Base-by-base conservation (phyloP, 2,329 filamentous ascomycete species). In the Diaporthe citriasiana region DNA sequence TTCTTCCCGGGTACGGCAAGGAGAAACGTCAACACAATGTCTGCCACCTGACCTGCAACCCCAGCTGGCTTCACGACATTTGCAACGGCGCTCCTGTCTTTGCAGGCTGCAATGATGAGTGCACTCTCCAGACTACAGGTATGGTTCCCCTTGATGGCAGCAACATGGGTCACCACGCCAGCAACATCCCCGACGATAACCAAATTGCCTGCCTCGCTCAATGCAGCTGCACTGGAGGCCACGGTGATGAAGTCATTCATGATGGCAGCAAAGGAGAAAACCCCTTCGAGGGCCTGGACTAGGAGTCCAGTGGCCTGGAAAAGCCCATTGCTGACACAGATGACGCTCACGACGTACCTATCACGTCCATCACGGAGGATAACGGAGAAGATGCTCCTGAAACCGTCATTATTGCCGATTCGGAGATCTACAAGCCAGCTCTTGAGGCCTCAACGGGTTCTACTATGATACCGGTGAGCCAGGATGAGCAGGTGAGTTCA, bases 381-480 rank as follows among this genome's bases (percentile, higher is more conserved):
- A 19, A 51, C 15, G 55, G 56, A 55, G 33, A 63, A 10, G 5
- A n/a, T 13, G 17, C 25, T 25, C 70, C 56, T 19, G 70, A 71
- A 4, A 71, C 56, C 19, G 22, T 53, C 25, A 45, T 60, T 10
- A 35, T 17, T 30, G 56, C 50, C 56, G 19, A 35, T 13, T 25
- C 47, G 57, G 70, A 71, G 45, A 55, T 71, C 17, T 27, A 71
- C 25, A 63, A 45, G 47, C 70, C 70, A 63, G 35, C 55, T 51
- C 70, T 71, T 40, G 56, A 71, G 70, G 56, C 70, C 35, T 71
- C 56, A 51, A 59, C 59, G 70, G 70, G 70, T 71, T 71, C 53
- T 71, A 71, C 70, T 50, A 38, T 63, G 53, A 63, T 55, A 25
- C 70, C 70, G 51, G 12, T 71, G 70, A 57, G 3, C 70, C 33